A percentile compares a stretch with the other conserved stretches of the same genome.
Evolutionary conservation across 78 protist genomes (phyloP).

Genomic region (Dictyostelium brefeldianum): DNA sequence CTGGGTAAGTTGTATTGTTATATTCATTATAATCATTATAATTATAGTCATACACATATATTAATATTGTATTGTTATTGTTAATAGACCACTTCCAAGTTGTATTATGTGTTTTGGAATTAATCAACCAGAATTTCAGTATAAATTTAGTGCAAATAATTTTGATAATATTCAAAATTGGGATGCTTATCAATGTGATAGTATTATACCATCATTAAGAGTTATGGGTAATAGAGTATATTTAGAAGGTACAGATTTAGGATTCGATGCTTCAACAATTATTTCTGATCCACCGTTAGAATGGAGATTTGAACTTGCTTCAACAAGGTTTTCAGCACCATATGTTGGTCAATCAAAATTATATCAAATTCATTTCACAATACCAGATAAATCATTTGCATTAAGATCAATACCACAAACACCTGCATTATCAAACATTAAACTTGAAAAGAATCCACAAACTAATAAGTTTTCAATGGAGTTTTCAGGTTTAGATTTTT

Average conservation of each 20-base stretch:
- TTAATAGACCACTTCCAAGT: not conserved
- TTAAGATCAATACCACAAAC: not conserved
- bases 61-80: not conserved
- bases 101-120: not conserved
- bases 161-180: too few species aligned
- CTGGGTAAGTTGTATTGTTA: not conserved
- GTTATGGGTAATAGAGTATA: not conserved
- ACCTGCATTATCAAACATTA: not conserved
- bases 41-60: too few species aligned
- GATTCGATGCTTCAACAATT: not conserved
- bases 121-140: too few species aligned
- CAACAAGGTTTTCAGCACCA: not conserved
- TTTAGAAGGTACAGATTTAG: slow-evolving; percentile 13
- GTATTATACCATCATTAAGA: slow-evolving; percentile 6
- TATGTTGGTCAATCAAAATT: not conserved
- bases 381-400: not conserved
- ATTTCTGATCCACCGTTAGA: not conserved
- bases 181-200: not conserved
- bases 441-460: too few species aligned
- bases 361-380: not conserved
- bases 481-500: too few species aligned
- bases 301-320: not conserved
- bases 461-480: too few species aligned
- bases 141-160: too few species aligned
- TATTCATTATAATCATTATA: too few species aligned